Percentiles rank a stretch among this genome's conserved stretches.
Conservation (phyloP, 352 stramenopile species). For the Pythium pyrilobum region DNA sequence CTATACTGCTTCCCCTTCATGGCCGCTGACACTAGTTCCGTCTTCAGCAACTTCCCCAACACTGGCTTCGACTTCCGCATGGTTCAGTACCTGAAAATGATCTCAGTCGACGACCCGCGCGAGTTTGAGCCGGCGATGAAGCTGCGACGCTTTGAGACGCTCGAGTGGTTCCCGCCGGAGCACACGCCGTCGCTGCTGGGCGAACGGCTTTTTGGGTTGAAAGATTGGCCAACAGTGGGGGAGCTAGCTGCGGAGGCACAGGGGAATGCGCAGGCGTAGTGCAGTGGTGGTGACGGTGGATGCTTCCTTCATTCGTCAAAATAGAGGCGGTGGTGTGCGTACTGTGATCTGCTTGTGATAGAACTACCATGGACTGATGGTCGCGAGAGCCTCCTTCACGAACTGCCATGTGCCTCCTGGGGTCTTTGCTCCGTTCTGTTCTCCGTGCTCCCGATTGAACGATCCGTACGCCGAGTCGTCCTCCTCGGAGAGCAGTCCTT, state of each 20-base stretch:
- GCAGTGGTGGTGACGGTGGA: too few relatives aligned
- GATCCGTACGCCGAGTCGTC: constrained; percentile 69
- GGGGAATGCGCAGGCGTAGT: too few relatives aligned
- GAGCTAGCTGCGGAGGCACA: constrained; percentile 4
- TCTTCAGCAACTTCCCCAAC: constrained; percentile 37
- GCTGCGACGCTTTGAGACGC: constrained; percentile 25
- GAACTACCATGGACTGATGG: constrained; percentile 72
- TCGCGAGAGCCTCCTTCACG: constrained; percentile 47
- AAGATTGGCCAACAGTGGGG: constrained; percentile 26
- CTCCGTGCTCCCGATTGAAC: constrained; percentile 19
- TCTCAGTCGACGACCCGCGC: constrained; percentile 29
- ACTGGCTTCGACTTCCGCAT: constrained; percentile 41
- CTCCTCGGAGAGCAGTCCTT: constrained; percentile 61
- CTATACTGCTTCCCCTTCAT: not conserved
- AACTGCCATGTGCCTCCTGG: constrained; percentile 35
- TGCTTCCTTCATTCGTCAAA: too few relatives aligned
- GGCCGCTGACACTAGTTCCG: not conserved
- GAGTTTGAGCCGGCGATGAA: constrained; percentile 37
- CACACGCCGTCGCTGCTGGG: constrained; percentile 30
- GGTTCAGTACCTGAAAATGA: constrained; percentile 58
- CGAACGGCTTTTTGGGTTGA: constrained; percentile 30
- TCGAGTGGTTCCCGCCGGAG: constrained; percentile 33
- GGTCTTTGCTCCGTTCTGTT: constrained; percentile 3
- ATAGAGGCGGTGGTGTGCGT: too few relatives aligned
- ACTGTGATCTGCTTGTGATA: not conserved